Evolutionary conservation across 345 rosid genomes (phyloP), one percentile per base, ranked within the genome.

Genomic region (Psidium friedrichsthalianum): DNA sequence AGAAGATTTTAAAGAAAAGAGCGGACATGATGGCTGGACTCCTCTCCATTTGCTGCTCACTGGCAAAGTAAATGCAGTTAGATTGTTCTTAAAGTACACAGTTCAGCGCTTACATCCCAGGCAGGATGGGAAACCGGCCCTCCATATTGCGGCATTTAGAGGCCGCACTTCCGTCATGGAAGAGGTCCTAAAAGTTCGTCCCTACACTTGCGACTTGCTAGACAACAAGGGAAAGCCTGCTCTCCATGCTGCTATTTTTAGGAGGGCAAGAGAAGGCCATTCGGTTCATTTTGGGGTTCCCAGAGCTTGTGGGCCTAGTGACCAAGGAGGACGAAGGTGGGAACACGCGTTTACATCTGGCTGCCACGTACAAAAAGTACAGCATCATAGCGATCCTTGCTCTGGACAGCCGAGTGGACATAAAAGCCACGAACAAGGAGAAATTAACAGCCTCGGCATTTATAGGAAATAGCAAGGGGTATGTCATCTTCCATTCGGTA

Each of bases 331-430:
- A 90, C 0, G 20, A 59, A 16, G 88, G 83, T 59, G 91, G 90
- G 82, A 90, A 90, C 82, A 90, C 90, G 11, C 88, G 89, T 1
- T 69, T 88, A 54, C 91, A 90, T 84, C 82, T 90, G 82, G 91
- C 91, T 6, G 86, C 87, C 2, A 36, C 51, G 82, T 21, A 44
- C 15, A 61, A 82, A 22, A 87, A 85, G 83, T 74, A 51, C 11
- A 27, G 14, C 36, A 87, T 87, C 58, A 87, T 84, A 40, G 82
- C 53, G 14, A 14, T 51, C 80, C 87, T 90, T 2, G 59, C 87
- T 0, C 20, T 57, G 83, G 82, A 82, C 22, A 58, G 61, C 29
- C 18, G 84, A 53, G 84, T 83, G 6, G 6, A 86, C 21, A 15
- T 59, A 20, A 52, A 51, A 29, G 52, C 78, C 13, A 69, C 40